Base-by-base conservation (phyloP, 2,329 filamentous ascomycete genomes). In the Aureobasidium subglaciale region DNA sequence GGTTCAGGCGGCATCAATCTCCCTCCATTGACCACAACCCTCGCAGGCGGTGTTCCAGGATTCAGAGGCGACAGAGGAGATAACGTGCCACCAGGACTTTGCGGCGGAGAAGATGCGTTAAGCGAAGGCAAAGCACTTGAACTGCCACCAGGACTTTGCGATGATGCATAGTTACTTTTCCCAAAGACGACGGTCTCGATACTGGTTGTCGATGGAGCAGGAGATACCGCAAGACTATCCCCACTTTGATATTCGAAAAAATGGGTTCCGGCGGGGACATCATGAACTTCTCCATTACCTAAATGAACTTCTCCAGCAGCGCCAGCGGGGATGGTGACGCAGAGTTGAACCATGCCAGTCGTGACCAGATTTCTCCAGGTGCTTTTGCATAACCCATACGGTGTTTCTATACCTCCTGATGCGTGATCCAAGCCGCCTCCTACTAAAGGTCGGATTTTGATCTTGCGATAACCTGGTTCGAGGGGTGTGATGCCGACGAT, bases 401-500 rank as follows among this genome's bases (percentile, higher is more conserved):
- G 50, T 13, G 50, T 54, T 18, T 54, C 50, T 3, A 54, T 35
- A 11, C 37, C 38, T 7, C 50, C 50, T 4, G 50, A 34, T 3
- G 50, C 50, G 29, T 54, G 29, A 1, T 54, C 50, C 11, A 54
- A 5, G 5, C 50, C 50, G 5, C 38, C 50, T 6, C 50, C 50
- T 5, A 54, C 24, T 29, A 54, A 15, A 6, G 50, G 50, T 5
- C 34, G 15, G 37, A 54, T 34, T 22, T 27, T 42, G 29, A 54
- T 43, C 22, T 54, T 54, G 29, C 50, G 50, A 22, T 54, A 54
- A 0, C 50, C 50, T 1, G 50, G 50, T 10, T 43, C 27, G 8
- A 54, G 38, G n/a, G 50, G 50, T 15, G 50, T 43, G 37, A 54
- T 54, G 5, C 50, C 50, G 2, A 54, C 3, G 20, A 54, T 43